Evolutionary conservation across 2,329 filamentous ascomycete species (phyloP), one percentile per base, ranked within the genome.

Genomic region (Penicillium sp.): DNA sequence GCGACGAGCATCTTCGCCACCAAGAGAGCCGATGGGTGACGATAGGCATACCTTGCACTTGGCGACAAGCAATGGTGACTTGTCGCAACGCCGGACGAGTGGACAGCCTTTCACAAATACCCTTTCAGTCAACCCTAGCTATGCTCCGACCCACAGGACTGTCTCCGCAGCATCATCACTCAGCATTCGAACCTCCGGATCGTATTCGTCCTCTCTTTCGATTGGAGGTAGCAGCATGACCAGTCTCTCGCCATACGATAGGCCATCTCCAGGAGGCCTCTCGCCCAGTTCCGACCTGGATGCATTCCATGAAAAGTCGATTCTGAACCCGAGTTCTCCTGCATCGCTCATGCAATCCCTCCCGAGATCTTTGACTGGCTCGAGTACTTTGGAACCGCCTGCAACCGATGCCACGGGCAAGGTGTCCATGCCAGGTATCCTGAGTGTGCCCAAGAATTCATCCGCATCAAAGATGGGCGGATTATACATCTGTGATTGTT

Each of bases 401-500:
- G 70, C 73, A n/a, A 68, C 74, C 12, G 72, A 76, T 51, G 69
- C 73, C 1, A 68, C 75, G 51, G 82, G 79, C 63, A 87, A 85
- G 66, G 78, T 84, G 63, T 81, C 85, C 3, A 76, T 81, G 53
- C 72, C 74, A 63, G 67, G 72, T 24, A 71, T 70, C 35, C 59
- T 76, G 15, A 76, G 65, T 58, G 67, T 74, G 10, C 70, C 75
- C 15, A 78, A 79, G 62, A 65, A 73, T 7, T 64, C 73, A 24
- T 64, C 73, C 28, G 72, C 73, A 19, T 69, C 76, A 9, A 85
- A 86, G 59, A 78, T 87, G 50, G 82, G 84, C 53, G 86, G 86
- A 22, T 75, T 86, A 35, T 89, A 84, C 71, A 88, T 97, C 79
- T 98, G 93, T 79, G 92, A 97, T 72, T 98, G 94, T 77, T 98